phyloP scores from a whole-genome alignment of 495 filamentous ascomycete species.

The Penicillium salamii region DNA sequence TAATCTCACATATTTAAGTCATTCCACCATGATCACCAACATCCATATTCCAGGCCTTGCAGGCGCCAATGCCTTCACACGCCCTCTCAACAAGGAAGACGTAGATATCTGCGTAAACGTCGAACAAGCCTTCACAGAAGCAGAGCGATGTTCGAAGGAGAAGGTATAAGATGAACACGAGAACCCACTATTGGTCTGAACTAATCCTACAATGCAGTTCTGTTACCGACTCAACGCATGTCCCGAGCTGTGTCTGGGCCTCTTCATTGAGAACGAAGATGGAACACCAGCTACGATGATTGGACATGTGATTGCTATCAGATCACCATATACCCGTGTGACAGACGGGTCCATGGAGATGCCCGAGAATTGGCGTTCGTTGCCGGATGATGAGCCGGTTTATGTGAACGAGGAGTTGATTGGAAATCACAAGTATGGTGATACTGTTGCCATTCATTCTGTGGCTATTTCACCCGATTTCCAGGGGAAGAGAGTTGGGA shows the following conservation, averaged over 20 bases:
- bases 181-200: background rate
- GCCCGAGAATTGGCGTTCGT: conserved; percentile 18
- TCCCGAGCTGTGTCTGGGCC: conserved; percentile 19
- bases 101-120: conserved; percentile 21
- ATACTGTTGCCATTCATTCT: conserved; percentile 22
- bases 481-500: conserved; percentile 22
- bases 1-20: background rate
- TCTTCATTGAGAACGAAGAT: conserved; percentile 13
- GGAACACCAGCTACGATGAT: conserved; percentile 8
- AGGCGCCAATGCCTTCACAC: conserved; percentile 5
- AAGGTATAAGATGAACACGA: conserved; percentile 10
- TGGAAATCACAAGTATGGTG: conserved; percentile 20
- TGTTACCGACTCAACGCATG: conserved; percentile 16
- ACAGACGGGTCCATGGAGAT: conserved; percentile 24
- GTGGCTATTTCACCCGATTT: conserved; percentile 22
- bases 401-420: conserved; percentile 10
- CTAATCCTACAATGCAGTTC: conserved; percentile 11
- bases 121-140: conserved; percentile 17
- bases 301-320: conserved; percentile 20
- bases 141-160: conserved; percentile 24
- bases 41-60: conserved; percentile 5
- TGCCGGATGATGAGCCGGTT: background rate
- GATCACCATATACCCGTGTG: conserved; percentile 3
- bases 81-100: conserved; percentile 14
- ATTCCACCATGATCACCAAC: background rate